These are phyloP conservation scores for Abrus pulchellus DNA, from an alignment of 306 rosid genomes.

Conservation along the genomic window DNA sequence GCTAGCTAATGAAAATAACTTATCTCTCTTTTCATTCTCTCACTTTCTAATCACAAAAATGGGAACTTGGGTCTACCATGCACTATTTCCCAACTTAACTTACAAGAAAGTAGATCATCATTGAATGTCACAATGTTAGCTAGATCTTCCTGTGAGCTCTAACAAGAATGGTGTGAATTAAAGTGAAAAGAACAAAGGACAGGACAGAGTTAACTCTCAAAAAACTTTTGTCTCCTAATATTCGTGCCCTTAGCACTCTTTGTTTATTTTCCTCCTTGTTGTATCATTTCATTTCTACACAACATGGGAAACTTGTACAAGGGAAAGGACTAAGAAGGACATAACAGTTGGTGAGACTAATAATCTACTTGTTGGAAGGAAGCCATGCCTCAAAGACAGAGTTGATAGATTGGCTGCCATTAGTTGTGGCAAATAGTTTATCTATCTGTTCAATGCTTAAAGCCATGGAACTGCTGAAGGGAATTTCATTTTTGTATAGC, in stretches of 20 bases:
- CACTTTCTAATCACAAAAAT: background rate
- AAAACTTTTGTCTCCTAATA: slow-evolving; percentile 1
- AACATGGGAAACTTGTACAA: background rate
- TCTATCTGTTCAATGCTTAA: slow-evolving; percentile 39
- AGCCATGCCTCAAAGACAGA: slow-evolving; percentile 43
- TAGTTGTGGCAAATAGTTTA: slow-evolving; percentile 55
- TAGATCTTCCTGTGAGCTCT: slow-evolving; percentile 1
- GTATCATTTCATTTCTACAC: background rate
- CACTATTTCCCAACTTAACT: slow-evolving; percentile 34
- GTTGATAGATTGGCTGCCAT: slow-evolving; percentile 39
- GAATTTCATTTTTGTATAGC: slow-evolving; percentile 25
- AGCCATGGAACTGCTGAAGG: slow-evolving; percentile 14
- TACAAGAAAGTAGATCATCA: slow-evolving; percentile 45
- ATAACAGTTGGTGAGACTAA: slow-evolving; percentile 37
- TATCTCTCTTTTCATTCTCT: background rate
- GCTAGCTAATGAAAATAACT: background rate
- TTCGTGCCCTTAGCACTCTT: background rate
- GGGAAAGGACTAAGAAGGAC: slow-evolving; percentile 27
- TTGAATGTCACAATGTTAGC: slow-evolving; percentile 44
- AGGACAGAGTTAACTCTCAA: background rate
- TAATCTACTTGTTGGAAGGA: slow-evolving; percentile 51
- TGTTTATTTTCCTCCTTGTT: background rate
- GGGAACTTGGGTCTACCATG: slow-evolving; percentile 44
- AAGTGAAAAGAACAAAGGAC: background rate
- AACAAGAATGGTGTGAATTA: background rate